A percentile compares a stretch with the other conserved stretches of the same genome.
Conservation (phyloP, 2,329 filamentous ascomycete genomes). For the Fusarium azukiicola region DNA sequence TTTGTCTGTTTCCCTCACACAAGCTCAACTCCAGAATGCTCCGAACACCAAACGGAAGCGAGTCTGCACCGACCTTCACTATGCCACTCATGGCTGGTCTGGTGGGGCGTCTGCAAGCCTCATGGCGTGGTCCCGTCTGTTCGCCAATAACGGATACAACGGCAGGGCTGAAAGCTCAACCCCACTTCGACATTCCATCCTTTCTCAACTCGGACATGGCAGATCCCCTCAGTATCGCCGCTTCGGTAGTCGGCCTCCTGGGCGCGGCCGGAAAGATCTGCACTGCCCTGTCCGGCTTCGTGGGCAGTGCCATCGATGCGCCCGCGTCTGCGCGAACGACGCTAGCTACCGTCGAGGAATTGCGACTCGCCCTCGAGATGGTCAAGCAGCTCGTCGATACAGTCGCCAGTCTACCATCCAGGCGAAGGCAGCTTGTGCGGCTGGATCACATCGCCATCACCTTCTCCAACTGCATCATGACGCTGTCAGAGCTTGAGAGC, state of each 20-base stretch:
- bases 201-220: not conserved
- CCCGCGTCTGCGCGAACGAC: not conserved
- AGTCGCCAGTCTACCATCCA: not conserved
- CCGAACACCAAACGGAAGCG: too few species aligned
- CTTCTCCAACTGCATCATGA: slow-evolving; percentile 8
- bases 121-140: not conserved
- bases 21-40: too few species aligned
- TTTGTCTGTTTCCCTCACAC: too few species aligned
- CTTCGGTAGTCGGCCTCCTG: not conserved
- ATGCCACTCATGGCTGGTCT: not conserved
- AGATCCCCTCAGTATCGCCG: slow-evolving; percentile 1
- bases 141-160: not conserved
- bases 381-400: not conserved
- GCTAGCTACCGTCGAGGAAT: not conserved
- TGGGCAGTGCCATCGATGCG: not conserved
- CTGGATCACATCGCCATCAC: not conserved
- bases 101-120: slow-evolving; percentile 6
- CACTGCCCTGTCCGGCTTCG: not conserved
- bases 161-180: not conserved
- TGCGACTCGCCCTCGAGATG: not conserved
- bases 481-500: slow-evolving; percentile 4
- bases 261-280: not conserved
- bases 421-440: not conserved
- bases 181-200: not conserved
- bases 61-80: too few species aligned